Percentiles rank a stretch among this genome's conserved stretches.
Conservation (phyloP, 1,284 basidiomycete species). For the Rhodotorula sp. region DNA sequence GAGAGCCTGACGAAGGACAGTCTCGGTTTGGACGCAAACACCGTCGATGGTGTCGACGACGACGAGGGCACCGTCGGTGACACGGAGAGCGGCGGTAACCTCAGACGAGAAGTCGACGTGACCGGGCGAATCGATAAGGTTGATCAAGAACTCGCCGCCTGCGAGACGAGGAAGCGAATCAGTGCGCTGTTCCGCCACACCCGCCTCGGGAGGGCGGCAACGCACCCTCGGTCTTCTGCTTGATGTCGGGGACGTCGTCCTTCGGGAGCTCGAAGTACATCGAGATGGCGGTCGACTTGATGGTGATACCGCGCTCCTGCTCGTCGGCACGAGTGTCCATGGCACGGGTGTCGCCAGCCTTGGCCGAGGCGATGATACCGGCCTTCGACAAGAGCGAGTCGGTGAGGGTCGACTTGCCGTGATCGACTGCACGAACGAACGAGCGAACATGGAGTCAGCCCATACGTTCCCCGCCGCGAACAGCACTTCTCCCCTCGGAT, state of each 20-base stretch:
- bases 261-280: slow-evolving; percentile 98
- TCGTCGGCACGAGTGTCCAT: slow-evolving; percentile 98
- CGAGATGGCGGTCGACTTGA: slow-evolving; percentile 99
- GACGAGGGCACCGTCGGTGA: slow-evolving; percentile 74
- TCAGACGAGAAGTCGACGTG: slow-evolving; percentile 99
- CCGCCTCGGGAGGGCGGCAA: neutral
- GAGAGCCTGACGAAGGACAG: slow-evolving; percentile 95
- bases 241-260: slow-evolving; percentile 78
- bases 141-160: slow-evolving; percentile 98
- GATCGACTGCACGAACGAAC: slow-evolving; percentile 64
- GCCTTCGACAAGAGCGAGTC: slow-evolving; percentile 99
- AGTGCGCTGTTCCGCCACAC: too few species aligned
- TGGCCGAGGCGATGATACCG: slow-evolving; percentile 94
- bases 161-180: slow-evolving; percentile 15
- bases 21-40: slow-evolving; percentile 99
- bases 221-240: slow-evolving; percentile 88
- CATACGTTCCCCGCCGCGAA: too few species aligned
- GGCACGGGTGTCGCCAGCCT: slow-evolving; percentile 96
- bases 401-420: slow-evolving; percentile 99
- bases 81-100: slow-evolving; percentile 98
- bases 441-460: neutral
- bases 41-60: slow-evolving; percentile 99
- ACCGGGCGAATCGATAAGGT: slow-evolving; percentile 98
- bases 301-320: slow-evolving; percentile 99
- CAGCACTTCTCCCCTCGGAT: neutral